Evolutionary conservation across 2,329 filamentous ascomycete species (phyloP).

Genomic region (Claviceps purpurea): DNA sequence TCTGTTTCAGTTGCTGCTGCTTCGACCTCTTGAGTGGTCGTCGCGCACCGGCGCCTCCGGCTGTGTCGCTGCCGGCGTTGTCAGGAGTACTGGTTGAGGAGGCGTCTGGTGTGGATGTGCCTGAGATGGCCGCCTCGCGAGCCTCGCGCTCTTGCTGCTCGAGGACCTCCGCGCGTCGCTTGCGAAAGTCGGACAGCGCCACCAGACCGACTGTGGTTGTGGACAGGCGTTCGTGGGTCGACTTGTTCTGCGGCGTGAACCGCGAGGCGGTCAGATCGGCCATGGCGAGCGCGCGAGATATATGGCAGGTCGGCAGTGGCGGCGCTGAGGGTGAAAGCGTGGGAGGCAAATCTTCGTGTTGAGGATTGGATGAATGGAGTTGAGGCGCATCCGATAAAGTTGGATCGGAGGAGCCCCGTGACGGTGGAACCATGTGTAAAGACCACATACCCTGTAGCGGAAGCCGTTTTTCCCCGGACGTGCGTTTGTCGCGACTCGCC

Average conservation of each 20-base stretch:
- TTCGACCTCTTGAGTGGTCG: conserved; percentile 15
- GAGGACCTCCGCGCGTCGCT: conserved; percentile 85
- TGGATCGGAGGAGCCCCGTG: too few relatives aligned
- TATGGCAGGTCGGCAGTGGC: neutral
- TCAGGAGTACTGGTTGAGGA: conserved; percentile 36
- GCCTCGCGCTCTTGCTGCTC: conserved; percentile 79
- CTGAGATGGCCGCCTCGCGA: conserved; percentile 42
- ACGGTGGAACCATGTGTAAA: too few relatives aligned
- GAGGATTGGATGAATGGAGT: too few relatives aligned
- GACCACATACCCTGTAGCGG: too few relatives aligned
- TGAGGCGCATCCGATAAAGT: too few relatives aligned
- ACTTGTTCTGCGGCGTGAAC: conserved; percentile 64
- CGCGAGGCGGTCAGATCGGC: conserved; percentile 33
- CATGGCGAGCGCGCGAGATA: neutral
- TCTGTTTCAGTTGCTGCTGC: conserved; percentile 1
- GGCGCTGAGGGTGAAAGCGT: neutral
- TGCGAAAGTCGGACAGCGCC: conserved; percentile 84
- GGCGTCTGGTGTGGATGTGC: conserved; percentile 33
- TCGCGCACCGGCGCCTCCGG: conserved; percentile 9
- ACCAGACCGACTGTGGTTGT: conserved; percentile 85
- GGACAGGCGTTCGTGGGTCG: conserved; percentile 70
- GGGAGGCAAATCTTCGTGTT: too few relatives aligned
- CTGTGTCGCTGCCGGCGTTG: conserved; percentile 23
- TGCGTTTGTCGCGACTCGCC: too few relatives aligned
- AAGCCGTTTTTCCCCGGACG: too few relatives aligned